phyloP scores from a whole-genome alignment of 352 stramenopile species.

The Blastocystis sp. region DNA sequence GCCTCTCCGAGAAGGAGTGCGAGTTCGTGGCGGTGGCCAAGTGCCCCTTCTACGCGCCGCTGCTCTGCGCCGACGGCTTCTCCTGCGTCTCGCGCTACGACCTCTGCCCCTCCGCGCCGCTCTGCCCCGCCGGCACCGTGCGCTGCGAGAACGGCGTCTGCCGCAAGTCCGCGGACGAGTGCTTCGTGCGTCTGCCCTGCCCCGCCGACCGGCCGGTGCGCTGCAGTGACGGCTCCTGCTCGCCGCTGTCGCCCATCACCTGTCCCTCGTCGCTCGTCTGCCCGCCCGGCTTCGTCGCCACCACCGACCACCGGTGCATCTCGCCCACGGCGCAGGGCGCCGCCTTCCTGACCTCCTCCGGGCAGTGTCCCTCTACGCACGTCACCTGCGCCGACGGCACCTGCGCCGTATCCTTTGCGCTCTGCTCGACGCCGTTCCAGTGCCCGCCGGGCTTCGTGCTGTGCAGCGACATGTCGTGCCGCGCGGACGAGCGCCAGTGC shows the following conservation, averaged over 20 bases:
- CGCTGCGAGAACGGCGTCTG: constrained; percentile 47
- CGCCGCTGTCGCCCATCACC: not conserved
- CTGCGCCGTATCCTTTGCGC: not conserved
- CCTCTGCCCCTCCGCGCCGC: not conserved
- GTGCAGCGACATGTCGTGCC: constrained; percentile 27
- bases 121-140: constrained; percentile 22
- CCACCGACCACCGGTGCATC: constrained; percentile 41
- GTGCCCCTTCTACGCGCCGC: constrained; percentile 5
- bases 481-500: constrained; percentile 16
- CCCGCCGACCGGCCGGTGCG: constrained; percentile 4
- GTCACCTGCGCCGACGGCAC: constrained; percentile 46
- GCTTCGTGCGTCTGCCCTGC: constrained; percentile 8
- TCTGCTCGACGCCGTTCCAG: not conserved
- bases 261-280: not conserved
- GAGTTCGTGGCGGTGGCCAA: not conserved
- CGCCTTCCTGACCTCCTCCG: not conserved
- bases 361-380: constrained; percentile 1
- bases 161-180: constrained; percentile 22
- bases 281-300: constrained; percentile 10
- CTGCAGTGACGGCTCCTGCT: constrained; percentile 51
- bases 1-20: constrained; percentile 36
- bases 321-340: not conserved
- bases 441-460: constrained; percentile 55
- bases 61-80: constrained; percentile 8
- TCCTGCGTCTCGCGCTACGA: constrained; percentile 22